Conservation (phyloP, 2,329 filamentous ascomycete species). For the Xylariales sp. region DNA sequence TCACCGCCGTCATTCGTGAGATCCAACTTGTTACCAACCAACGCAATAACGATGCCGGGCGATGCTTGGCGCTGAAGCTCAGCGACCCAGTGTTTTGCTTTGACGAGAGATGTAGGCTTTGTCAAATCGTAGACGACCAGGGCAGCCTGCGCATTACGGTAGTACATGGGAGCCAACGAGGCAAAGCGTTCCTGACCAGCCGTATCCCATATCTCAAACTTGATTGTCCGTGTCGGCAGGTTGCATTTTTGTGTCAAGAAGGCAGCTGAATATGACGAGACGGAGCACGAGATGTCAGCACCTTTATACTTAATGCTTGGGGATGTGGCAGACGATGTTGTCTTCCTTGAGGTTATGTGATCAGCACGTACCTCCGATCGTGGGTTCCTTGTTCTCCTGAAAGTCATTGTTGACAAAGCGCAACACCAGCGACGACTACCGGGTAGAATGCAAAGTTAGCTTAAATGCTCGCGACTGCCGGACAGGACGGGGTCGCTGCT, state of each 20-base stretch:
- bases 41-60: conserved; percentile 92
- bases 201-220: conserved; percentile 97
- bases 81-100: conserved; percentile 98
- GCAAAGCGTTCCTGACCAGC: conserved; percentile 97
- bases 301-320: no score
- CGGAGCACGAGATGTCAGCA: no score
- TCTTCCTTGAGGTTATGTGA: no score
- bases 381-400: conserved; percentile 99
- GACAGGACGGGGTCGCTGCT: background rate
- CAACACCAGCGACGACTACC: conserved; percentile 88
- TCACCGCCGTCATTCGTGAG: conserved; percentile 62
- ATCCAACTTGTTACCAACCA: conserved; percentile 97
- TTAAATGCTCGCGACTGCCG: no score
- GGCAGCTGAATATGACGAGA: conserved; percentile 60
- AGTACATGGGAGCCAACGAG: conserved; percentile 97
- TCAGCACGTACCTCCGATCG: conserved; percentile 98
- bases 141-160: conserved; percentile 95
- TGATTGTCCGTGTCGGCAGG: conserved; percentile 86
- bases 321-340: no score
- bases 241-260: conserved; percentile 99
- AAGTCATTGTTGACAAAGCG: conserved; percentile 99
- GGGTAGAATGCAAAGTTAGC: no score
- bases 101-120: conserved; percentile 89
- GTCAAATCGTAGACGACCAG: conserved; percentile 98
- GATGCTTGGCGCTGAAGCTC: conserved; percentile 95